A percentile compares a stretch with the other conserved stretches of the same genome.
phyloP scores from a whole-genome alignment of 2,329 filamentous ascomycete genomes.

The Trichoderma brevicompactum region DNA sequence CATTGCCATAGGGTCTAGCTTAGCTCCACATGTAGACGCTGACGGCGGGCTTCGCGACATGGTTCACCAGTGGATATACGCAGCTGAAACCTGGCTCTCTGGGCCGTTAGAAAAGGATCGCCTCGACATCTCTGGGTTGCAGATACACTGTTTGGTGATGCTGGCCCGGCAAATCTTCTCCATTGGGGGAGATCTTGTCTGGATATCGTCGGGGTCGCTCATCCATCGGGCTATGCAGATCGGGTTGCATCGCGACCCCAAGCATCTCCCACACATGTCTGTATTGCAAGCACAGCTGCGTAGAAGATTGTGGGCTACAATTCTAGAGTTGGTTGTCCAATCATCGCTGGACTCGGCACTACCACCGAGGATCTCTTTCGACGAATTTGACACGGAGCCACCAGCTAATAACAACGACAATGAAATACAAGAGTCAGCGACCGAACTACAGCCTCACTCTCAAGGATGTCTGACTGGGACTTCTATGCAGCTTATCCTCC shows the following conservation, averaged over 20 bases:
- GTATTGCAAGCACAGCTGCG: slow-evolving; percentile 56
- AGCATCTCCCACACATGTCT: slow-evolving; percentile 52
- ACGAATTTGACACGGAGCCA: slow-evolving; percentile 55
- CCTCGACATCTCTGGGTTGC: slow-evolving; percentile 53
- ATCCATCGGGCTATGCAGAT: slow-evolving; percentile 60
- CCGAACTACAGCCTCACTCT: not conserved
- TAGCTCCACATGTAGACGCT: slow-evolving; percentile 53
- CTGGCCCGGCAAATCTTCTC: slow-evolving; percentile 53
- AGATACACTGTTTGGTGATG: slow-evolving; percentile 57
- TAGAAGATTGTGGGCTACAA: slow-evolving; percentile 59
- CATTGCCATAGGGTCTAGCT: not conserved
- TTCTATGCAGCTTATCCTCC: not conserved
- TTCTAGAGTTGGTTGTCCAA: slow-evolving; percentile 59
- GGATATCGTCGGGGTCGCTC: slow-evolving; percentile 55
- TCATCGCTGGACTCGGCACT: slow-evolving; percentile 56
- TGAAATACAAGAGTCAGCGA: not conserved
- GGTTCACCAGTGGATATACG: slow-evolving; percentile 59
- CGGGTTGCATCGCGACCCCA: slow-evolving; percentile 62
- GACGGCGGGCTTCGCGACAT: slow-evolving; percentile 41
- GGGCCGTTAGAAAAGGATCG: slow-evolving; percentile 52
- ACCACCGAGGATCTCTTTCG: slow-evolving; percentile 50
- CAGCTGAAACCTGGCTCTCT: slow-evolving; percentile 56
- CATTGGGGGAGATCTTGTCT: slow-evolving; percentile 55
- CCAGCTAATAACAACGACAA: slow-evolving; percentile 48
- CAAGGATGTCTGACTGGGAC: not conserved